Evolutionary conservation across 768 basidiomycete species (phyloP), one percentile per base, ranked within the genome.

Genomic region (Suillus ampliporus): DNA sequence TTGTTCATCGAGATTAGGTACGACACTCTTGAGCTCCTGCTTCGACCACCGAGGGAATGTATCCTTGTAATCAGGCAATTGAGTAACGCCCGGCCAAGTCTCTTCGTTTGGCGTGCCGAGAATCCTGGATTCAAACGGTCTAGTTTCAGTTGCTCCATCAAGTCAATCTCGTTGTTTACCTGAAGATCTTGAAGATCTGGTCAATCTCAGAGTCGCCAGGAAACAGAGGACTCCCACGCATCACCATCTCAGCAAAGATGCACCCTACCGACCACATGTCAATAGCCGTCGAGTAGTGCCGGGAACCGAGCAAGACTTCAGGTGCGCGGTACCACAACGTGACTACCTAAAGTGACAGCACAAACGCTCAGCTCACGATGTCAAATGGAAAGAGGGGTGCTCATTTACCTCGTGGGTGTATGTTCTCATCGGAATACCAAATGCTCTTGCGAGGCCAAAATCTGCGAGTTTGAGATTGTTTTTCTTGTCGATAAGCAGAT

Each of bases 241-340:
- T 93, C 59, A 94, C 90, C 97, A 99, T 98, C 80, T 99, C 97
- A 9, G 97, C 97, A 72, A 97, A 94, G 74, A 99, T 99, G 72
- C 96, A 98, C 0, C 92, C 97, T 23, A 99, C 97, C n/a, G 94
- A 96, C 97, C 97, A 99, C 94, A 99, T 97, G 79, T 99, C 97
- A 71, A 99, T 92, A 3, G 95, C 94, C 2, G 97, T 99, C 17
- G 94, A 90, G 78, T 99, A 99, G 75, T 99, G 95, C 47, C 96
- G 89, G 5, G 94, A 91, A 35, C 97, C 97, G 2, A 99, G 89
- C 21, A 99, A 82, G 56, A 99, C 97, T 76, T 99, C 97, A 4
- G 97, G 97, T 5, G 97, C 94, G 54, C 97, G 94, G 74, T 99
- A 99, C 97, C 97, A 99, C 43, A 99, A 84, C 11, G 97, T 99